Base-by-base conservation (phyloP, 2,329 filamentous ascomycete genomes). In the Alternaria sp. region DNA sequence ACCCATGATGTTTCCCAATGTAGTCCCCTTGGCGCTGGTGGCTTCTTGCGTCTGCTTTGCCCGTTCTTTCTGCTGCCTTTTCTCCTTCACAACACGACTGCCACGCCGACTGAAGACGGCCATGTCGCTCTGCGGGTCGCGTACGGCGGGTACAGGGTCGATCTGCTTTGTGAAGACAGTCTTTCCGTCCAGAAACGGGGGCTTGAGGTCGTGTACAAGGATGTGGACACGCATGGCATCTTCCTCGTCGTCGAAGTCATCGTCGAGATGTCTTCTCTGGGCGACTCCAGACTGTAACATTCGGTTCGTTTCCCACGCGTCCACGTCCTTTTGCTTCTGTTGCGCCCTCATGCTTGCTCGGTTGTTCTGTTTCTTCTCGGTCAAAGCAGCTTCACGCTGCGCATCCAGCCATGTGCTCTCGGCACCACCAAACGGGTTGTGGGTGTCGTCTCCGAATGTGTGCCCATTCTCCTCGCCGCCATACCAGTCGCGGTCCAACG, bases 281-380 rank as follows among this genome's bases (percentile, higher is more conserved):
- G 95, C 95, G 17, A 99, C 93, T 56, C 94, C 94, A 21, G 93
- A 97, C 1, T 93, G 95, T 60, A 99, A 84, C 95, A 99, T 98
- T 58, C 95, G 91, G 76, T 99, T 99, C 14, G 94, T 95, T 78
- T 99, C 96, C 95, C 95, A 99, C 0, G 93, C 94, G 78, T 99
- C 95, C 41, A 95, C 93, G 73, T 99, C 95, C 74, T 91, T 93
- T 76, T 97, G 92, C 69, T 93, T 91, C 78, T 97, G 92, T 57
- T 92, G 84, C 60, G 89, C 88, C 50, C 91, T 85, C 42, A 90
- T 90, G 72, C 87, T 92, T 75, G 90, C 84, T 4, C 87, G 83
- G 69, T 85, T 88, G 51, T 85, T 88, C 5, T 88, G 84, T 81
- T 95, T 95, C 83, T 92, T 95, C 77, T 96, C 91, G 8, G 88